A percentile compares a stretch with the other conserved stretches of the same genome.
Conservation (phyloP, 371 early-diverging fungal species). For the Mortierella sp. region DNA sequence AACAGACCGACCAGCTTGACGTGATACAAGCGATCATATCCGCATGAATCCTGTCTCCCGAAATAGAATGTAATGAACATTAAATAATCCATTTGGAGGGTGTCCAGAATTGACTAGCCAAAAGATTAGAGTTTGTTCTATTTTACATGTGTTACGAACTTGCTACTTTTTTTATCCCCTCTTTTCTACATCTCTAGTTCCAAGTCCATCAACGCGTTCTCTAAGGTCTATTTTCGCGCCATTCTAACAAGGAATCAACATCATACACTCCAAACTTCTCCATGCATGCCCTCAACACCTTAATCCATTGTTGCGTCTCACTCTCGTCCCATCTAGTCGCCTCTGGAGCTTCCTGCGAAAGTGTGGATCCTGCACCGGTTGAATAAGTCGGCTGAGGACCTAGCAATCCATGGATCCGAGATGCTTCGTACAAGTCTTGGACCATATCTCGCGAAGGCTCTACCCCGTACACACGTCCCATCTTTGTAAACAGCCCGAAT, state of each 20-base stretch:
- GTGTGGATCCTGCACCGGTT: not conserved
- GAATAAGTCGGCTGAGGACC: not conserved
- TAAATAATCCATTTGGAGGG: too few species aligned
- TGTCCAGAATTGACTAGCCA: too few species aligned
- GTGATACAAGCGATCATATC: not conserved
- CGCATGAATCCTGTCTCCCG: not conserved
- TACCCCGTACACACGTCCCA: constrained; percentile 28
- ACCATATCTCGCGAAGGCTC: constrained; percentile 36
- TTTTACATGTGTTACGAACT: not conserved
- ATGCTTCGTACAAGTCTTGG: constrained; percentile 17
- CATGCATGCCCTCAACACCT: constrained; percentile 15
- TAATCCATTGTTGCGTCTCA: constrained; percentile 18
- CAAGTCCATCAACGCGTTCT: not conserved
- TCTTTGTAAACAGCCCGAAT: constrained; percentile 41
- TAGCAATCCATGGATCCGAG: constrained; percentile 12
- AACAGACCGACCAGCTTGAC: not conserved
- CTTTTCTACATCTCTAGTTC: not conserved
- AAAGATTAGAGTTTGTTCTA: not conserved
- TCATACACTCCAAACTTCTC: constrained; percentile 14
- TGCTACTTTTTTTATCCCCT: not conserved
- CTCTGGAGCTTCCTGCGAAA: not conserved
- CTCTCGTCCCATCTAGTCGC: constrained; percentile 13
- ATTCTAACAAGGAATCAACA: not conserved
- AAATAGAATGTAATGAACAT: too few species aligned
- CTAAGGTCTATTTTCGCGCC: not conserved